These are phyloP conservation scores for Cicer arietinum DNA, from an alignment of 306 rosid genomes.

Conservation along the genomic window DNA sequence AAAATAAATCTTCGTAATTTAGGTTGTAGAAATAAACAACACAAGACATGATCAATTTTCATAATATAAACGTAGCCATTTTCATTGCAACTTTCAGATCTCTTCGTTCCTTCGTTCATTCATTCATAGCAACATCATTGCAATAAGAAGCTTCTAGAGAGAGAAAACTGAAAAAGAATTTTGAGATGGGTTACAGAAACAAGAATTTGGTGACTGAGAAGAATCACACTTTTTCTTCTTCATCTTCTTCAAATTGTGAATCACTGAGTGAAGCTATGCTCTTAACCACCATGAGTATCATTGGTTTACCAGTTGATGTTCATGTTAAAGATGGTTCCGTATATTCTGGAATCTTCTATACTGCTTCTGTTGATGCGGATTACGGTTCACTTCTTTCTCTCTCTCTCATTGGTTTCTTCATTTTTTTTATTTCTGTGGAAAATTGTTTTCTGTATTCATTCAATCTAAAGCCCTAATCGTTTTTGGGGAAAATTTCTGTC, in stretches of 20 bases:
- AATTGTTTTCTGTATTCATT: background rate
- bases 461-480: background rate
- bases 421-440: background rate
- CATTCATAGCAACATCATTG: background rate
- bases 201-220: constrained; percentile 50
- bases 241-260: constrained; percentile 14
- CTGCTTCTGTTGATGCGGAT: constrained; percentile 61
- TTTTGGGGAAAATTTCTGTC: background rate
- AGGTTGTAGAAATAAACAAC: no score
- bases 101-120: background rate
- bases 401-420: constrained; percentile 18
- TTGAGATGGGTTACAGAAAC: constrained; percentile 68
- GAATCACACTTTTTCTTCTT: constrained; percentile 41
- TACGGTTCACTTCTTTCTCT: constrained; percentile 55
- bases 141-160: constrained; percentile 32
- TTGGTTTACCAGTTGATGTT: constrained; percentile 83
- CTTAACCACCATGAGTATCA: constrained; percentile 71
- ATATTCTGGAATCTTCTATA: constrained; percentile 86
- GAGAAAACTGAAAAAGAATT: background rate
- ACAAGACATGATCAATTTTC: no score
- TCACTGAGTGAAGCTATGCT: constrained; percentile 69
- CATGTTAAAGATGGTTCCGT: constrained; percentile 84
- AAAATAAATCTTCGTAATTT: background rate
- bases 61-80: background rate
- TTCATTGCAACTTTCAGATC: constrained; percentile 28